A percentile compares a stretch with the other conserved stretches of the same genome.
phyloP scores from a whole-genome alignment of 352 stramenopile species.

The Phytophthora fragariaefolia region DNA sequence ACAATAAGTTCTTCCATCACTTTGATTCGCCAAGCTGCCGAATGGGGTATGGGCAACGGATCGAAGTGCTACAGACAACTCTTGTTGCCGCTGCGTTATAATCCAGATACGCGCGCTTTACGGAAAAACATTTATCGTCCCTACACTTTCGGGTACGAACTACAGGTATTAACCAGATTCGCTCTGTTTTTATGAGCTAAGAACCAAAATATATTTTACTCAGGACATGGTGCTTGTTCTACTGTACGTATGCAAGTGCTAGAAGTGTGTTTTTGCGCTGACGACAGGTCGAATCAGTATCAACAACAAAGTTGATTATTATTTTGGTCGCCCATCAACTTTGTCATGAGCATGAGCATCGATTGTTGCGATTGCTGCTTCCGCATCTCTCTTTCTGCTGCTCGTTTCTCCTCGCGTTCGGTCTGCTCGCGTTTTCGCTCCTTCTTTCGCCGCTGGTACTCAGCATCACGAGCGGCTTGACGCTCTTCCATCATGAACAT shows the following conservation, averaged over 20 bases:
- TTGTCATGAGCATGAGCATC: not conserved
- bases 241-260: not conserved
- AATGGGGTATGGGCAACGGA: not conserved
- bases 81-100: not conserved
- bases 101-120: not conserved
- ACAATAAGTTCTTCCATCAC: slow-evolving; percentile 3
- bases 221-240: not conserved
- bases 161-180: not conserved
- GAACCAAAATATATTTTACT: not conserved
- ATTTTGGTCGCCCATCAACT: not conserved
- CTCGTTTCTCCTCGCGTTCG: not conserved
- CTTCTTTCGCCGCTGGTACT: not conserved
- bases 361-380: not conserved
- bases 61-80: not conserved
- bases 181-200: not conserved
- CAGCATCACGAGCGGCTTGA: not conserved
- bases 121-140: not conserved
- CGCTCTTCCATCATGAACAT: not conserved
- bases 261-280: not conserved
- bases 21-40: not conserved
- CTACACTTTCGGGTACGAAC: not conserved
- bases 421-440: not conserved
- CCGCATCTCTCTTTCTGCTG: not conserved
- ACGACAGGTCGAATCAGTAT: not conserved
- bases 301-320: not conserved